A percentile compares a stretch with the other conserved stretches of the same genome.
phyloP scores from a whole-genome alignment of 805 yeast species.

The Maudiozyma bulderi region DNA sequence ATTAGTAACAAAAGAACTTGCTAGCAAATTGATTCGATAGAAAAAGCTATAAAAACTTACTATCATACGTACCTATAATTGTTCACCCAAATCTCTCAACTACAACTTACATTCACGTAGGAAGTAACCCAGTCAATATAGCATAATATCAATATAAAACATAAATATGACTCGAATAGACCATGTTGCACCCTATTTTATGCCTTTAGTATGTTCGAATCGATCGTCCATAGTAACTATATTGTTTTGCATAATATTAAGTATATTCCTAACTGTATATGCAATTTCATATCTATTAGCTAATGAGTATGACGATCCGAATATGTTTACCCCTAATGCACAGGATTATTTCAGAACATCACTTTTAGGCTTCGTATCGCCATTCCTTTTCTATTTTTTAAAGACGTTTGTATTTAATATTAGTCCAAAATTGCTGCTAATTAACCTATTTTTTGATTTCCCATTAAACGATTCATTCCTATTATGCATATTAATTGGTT shows the following conservation, averaged over 20 bases:
- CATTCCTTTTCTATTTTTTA: conserved; percentile 27
- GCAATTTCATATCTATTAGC: conserved; percentile 16
- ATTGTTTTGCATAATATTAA: conserved; percentile 6
- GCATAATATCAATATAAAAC: background rate
- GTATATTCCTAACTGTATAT: conserved; percentile 14
- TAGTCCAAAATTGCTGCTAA: conserved; percentile 22
- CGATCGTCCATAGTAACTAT: conserved; percentile 16
- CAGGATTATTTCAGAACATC: conserved; percentile 34
- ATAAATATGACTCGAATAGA: conserved; percentile 21
- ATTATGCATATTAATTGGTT: conserved; percentile 28
- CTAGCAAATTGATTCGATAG: no score
- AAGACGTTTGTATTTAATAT: conserved; percentile 22
- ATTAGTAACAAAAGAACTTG: no score
- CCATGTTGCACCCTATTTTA: conserved; percentile 26
- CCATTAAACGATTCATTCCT: conserved; percentile 30
- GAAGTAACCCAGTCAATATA: background rate
- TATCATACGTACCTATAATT: no score
- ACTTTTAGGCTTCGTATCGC: conserved; percentile 29
- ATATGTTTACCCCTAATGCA: conserved; percentile 28
- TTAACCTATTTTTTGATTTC: conserved; percentile 25
- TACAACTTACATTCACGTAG: background rate
- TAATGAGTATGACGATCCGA: conserved; percentile 18
- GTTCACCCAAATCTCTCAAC: background rate
- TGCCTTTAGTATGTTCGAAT: conserved; percentile 29
- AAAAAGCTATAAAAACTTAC: no score